Evolutionary conservation across 2,329 filamentous ascomycete species (phyloP).

Genomic region (Aspergillus pseudoviridinutans): DNA sequence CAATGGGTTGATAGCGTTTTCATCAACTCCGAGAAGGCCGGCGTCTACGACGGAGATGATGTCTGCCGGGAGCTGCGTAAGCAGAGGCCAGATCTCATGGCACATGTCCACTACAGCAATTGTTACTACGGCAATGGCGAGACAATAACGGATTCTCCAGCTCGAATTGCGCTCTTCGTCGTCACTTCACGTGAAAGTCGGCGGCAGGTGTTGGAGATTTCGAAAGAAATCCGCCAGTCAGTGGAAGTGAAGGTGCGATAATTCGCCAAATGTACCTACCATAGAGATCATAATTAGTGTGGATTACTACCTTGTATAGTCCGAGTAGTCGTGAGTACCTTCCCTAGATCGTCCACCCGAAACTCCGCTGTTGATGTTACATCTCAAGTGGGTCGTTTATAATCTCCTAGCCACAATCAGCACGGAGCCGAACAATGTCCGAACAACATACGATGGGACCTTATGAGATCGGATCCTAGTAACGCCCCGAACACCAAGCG

Average conservation of each 20-base stretch:
- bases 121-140: too few species aligned
- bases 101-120: too few species aligned
- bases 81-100: too few species aligned
- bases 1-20: not conserved
- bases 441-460: not conserved
- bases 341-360: not conserved
- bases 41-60: too few species aligned
- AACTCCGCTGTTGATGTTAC: not conserved
- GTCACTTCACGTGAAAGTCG: too few species aligned
- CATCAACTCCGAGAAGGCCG: not conserved
- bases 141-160: too few species aligned
- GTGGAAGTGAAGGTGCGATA: not conserved
- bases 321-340: not conserved
- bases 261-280: not conserved
- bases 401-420: not conserved
- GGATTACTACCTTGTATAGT: not conserved
- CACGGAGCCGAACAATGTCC: not conserved
- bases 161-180: too few species aligned
- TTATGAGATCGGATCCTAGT: not conserved
- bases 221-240: not conserved
- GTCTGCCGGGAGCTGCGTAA: too few species aligned
- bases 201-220: not conserved
- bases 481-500: not conserved
- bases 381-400: not conserved
- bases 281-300: not conserved